phyloP scores from a whole-genome alignment of 164 flowering plant species.

The Berberis thunbergii region DNA sequence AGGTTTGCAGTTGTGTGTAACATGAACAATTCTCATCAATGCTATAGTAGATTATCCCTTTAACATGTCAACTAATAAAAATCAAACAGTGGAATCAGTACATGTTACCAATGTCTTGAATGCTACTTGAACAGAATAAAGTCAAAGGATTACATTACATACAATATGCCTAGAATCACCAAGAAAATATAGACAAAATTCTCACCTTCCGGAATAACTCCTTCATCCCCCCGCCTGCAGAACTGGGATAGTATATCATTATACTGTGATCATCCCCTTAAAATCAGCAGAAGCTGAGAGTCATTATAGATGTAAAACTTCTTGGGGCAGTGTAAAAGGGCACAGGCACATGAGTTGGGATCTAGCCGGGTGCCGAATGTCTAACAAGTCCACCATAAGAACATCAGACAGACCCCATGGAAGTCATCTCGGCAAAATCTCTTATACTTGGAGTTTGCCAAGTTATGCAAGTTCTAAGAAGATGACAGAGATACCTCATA shows the following conservation, averaged over 20 bases:
- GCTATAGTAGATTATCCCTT: too few relatives aligned
- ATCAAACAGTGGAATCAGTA: background rate
- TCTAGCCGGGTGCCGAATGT: background rate
- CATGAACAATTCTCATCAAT: too few relatives aligned
- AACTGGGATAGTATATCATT: slow-evolving; percentile 97
- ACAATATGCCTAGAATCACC: slow-evolving; percentile 2
- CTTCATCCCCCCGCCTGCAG: slow-evolving; percentile 99
- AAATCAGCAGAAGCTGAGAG: slow-evolving; percentile 11
- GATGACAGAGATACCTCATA: too few relatives aligned
- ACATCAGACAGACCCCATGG: too few relatives aligned
- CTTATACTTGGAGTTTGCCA: too few relatives aligned
- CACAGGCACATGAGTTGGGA: background rate
- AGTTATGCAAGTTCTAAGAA: too few relatives aligned
- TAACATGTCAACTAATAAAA: too few relatives aligned
- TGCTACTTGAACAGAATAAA: slow-evolving; percentile 1
- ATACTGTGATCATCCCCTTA: slow-evolving; percentile 94
- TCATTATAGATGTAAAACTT: background rate
- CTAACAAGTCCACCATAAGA: background rate
- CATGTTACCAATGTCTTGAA: background rate
- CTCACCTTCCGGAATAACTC: slow-evolving; percentile 92
- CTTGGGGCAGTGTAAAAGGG: background rate
- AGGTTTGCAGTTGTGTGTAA: too few relatives aligned
- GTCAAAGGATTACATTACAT: background rate
- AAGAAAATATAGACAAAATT: background rate
- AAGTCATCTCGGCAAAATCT: too few relatives aligned